Evolutionary conservation across 1,284 basidiomycete genomes (phyloP).

Genomic region (Kalmanozyma brasiliensis): DNA sequence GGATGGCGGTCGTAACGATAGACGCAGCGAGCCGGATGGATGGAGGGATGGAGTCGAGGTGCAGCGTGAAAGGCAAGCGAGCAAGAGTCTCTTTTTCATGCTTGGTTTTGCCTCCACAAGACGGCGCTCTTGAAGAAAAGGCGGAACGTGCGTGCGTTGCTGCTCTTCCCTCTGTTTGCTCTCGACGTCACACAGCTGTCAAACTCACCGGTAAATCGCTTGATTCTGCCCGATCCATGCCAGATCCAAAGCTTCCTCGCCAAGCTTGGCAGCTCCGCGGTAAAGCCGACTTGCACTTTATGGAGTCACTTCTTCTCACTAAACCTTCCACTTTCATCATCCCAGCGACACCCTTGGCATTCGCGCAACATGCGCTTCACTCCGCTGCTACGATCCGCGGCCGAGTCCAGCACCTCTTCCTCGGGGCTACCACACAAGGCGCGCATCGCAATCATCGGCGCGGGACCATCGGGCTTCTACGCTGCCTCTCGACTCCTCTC

Average conservation of each 20-base stretch:
- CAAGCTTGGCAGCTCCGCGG: slow-evolving; percentile 10
- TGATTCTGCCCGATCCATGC: slow-evolving; percentile 1
- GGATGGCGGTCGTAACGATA: no score
- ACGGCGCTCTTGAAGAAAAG: no score
- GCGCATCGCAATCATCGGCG: slow-evolving; percentile 81
- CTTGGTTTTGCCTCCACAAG: neutral
- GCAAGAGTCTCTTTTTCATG: neutral
- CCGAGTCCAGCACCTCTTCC: slow-evolving; percentile 3
- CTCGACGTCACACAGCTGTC: slow-evolving; percentile 11
- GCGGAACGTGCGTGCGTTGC: neutral
- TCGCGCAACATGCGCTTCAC: slow-evolving; percentile 9
- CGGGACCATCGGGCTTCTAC: slow-evolving; percentile 95
- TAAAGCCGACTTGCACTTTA: neutral
- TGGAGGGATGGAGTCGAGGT: no score
- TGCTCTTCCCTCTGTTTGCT: no score
- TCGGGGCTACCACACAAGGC: slow-evolving; percentile 10
- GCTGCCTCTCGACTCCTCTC: slow-evolving; percentile 72
- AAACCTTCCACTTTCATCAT: no score
- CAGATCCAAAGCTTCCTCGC: slow-evolving; percentile 6
- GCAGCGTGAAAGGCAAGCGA: slow-evolving; percentile 1
- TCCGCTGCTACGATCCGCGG: slow-evolving; percentile 14
- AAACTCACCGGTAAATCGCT: neutral
- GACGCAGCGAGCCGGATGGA: no score
- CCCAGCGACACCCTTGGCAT: neutral
- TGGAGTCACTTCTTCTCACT: slow-evolving; percentile 3